A percentile compares a stretch with the other conserved stretches of the same genome.
Evolutionary conservation across 306 rosid genomes (phyloP).

Genomic region (Pueraria montana): DNA sequence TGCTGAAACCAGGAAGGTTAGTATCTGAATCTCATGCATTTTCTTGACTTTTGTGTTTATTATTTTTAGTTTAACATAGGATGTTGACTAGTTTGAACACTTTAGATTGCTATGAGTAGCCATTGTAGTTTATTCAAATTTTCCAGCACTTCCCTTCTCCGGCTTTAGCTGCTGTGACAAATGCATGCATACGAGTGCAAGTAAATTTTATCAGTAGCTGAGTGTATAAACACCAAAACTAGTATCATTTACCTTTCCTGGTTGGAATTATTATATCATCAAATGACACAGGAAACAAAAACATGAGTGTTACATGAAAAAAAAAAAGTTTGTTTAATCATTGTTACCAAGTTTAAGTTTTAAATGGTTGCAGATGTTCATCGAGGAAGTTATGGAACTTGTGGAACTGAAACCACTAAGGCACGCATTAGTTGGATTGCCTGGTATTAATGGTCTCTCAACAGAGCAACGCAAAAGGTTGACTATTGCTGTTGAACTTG

Average conservation of each 20-base stretch:
- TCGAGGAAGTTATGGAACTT: slow-evolving; percentile 75
- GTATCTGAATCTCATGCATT: slow-evolving; percentile 45
- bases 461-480: slow-evolving; percentile 75
- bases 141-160: background rate
- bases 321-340: background rate
- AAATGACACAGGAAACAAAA: background rate
- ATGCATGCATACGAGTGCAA: background rate
- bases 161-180: background rate
- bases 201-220: background rate
- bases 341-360: slow-evolving; percentile 7
- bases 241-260: slow-evolving; percentile 3
- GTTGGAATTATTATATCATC: slow-evolving; percentile 5
- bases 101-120: background rate
- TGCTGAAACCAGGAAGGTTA: slow-evolving; percentile 64
- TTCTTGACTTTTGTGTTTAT: background rate
- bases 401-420: slow-evolving; percentile 66
- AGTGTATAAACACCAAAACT: background rate
- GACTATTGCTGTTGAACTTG: slow-evolving; percentile 75
- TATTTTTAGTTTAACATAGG: background rate
- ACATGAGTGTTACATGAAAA: background rate
- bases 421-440: slow-evolving; percentile 68
- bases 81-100: background rate
- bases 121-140: background rate
- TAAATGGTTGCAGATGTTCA: slow-evolving; percentile 60
- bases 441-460: slow-evolving; percentile 69